Evolutionary conservation across 2,329 filamentous ascomycete species (phyloP), one percentile per base, ranked within the genome.

Genomic region (Nakataea oryzae): DNA sequence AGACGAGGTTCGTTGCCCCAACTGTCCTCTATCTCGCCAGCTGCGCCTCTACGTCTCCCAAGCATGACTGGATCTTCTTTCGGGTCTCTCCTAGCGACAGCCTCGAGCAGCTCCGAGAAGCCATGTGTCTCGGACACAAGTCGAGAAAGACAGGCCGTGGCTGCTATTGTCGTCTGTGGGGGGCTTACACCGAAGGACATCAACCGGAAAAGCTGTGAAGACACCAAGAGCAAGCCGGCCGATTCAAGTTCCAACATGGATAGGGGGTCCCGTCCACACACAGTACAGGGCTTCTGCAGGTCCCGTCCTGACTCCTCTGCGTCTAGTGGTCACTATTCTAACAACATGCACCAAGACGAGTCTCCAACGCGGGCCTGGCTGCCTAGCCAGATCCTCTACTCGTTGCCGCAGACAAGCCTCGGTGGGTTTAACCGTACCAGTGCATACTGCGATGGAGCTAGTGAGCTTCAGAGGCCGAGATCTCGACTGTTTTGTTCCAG

Each of bases 281-380:
- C 30, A 3, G 28, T 32, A 26, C 30, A 26, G n/a, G 21, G 30
- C 24, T 30, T 24, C 6, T 32, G 24, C 7, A 54, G 50, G 24
- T 57, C 30, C 14, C 26, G 27, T 14, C 58, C 60, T 12, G 32
- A n/a, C 9, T 47, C 58, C 5, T n/a, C 56, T 21, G 56, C 54
- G n/a, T 57, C 60, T 2, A 47, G 21, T 13, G 27, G 9, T n/a
- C 34, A 26, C 13, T 28, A 24, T 8, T 21, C 47, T 11, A 41
- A 21, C 21, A 24, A 17, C 34, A 57, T 27, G 12, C 17, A 29
- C n/a, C 29, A 30, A 8, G 67, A 67, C 54, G 65, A 67, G 54
- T 69, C 67, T 1, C 67, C 66, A 8, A 54, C 69, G 57, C 63
- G 63, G 34, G 65, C 64, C 12, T 69, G 68, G 68, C 59, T 69